These are phyloP conservation scores for Wallacemonas sp. DNA, from an alignment of 208 protist species.

Conservation along the genomic window DNA sequence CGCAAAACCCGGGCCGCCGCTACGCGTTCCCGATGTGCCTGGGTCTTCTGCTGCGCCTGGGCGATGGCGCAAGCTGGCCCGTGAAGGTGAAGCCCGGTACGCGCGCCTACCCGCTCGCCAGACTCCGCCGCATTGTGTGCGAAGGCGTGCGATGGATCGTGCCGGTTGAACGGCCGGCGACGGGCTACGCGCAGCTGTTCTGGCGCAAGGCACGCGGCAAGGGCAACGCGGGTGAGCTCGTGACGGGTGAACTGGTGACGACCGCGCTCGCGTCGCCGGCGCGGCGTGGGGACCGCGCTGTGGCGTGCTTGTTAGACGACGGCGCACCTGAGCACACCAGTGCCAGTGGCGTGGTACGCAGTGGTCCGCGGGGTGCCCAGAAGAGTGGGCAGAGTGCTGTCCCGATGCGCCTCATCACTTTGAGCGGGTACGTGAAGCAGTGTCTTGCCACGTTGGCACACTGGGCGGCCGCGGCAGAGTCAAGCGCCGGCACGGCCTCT, in stretches of 20 bases:
- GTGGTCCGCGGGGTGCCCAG: not conserved
- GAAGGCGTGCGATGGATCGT: slow-evolving; percentile 33
- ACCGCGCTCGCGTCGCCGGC: not conserved
- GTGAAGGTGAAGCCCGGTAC: slow-evolving; percentile 42
- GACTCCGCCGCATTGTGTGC: slow-evolving; percentile 26
- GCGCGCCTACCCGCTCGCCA: slow-evolving; percentile 27
- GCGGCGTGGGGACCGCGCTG: too few relatives aligned
- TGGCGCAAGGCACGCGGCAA: slow-evolving; percentile 2
- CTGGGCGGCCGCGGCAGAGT: not conserved
- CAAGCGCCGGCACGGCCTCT: not conserved
- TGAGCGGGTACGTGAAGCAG: slow-evolving; percentile 27
- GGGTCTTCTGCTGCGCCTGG: slow-evolving; percentile 45
- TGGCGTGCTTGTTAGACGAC: not conserved
- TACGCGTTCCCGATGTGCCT: slow-evolving; percentile 49
- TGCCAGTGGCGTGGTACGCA: too few relatives aligned
- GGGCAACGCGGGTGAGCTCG: slow-evolving; percentile 1
- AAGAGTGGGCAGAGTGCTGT: not conserved
- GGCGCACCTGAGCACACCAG: too few relatives aligned
- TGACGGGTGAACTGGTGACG: not conserved
- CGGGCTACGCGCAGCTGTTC: slow-evolving; percentile 10
- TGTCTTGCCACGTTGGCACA: not conserved
- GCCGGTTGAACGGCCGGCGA: slow-evolving; percentile 16
- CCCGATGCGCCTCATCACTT: not conserved
- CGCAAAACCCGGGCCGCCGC: slow-evolving; percentile 7
- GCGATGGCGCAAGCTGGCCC: slow-evolving; percentile 37